These are phyloP conservation scores for Harringtonia lauricola DNA, from an alignment of 2,329 filamentous ascomycete genomes.

Conservation along the genomic window DNA sequence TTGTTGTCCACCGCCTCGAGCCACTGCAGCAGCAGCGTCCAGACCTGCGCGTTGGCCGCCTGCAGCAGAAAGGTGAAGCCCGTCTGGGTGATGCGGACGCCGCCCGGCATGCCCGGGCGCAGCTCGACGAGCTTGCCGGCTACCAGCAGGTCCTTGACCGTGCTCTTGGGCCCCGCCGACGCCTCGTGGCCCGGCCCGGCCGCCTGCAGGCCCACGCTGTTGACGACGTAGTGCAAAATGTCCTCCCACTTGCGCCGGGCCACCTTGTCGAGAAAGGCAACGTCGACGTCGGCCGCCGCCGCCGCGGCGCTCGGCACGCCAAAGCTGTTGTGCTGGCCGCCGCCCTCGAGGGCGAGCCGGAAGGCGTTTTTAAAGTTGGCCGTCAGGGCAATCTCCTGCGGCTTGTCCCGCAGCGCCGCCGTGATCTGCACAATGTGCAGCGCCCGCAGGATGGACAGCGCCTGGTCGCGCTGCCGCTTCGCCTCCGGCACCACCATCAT, in stretches of 20 bases:
- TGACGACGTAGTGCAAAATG: conserved; percentile 91
- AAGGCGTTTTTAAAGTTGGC: conserved; percentile 75
- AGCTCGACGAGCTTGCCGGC: conserved; percentile 69
- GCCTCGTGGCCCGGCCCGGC: conserved; percentile 22
- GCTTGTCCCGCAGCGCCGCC: conserved; percentile 45
- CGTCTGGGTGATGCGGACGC: conserved; percentile 73
- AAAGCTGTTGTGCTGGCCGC: conserved; percentile 77
- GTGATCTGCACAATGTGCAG: conserved; percentile 77
- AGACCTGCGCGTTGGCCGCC: conserved; percentile 92
- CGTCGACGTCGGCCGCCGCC: conserved; percentile 51
- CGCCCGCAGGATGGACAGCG: conserved; percentile 67
- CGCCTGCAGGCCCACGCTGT: conserved; percentile 46
- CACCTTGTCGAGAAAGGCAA: conserved; percentile 71
- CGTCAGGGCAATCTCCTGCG: conserved; percentile 65
- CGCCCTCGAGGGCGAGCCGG: conserved; percentile 77
- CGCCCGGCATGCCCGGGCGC: conserved; percentile 22
- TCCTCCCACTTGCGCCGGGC: conserved; percentile 89
- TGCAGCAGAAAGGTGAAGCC: conserved; percentile 93
- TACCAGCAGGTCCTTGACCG: conserved; percentile 75
- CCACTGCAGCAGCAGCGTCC: conserved; percentile 89
- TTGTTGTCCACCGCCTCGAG: conserved; percentile 68
- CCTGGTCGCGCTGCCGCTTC: conserved; percentile 66
- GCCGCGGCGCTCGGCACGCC: conserved; percentile 67
- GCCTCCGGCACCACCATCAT: conserved; percentile 65
- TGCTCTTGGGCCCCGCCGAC: conserved; percentile 51